Evolutionary conservation across 129 eudicot species (phyloP).

Genomic region (Solidago caesia): DNA sequence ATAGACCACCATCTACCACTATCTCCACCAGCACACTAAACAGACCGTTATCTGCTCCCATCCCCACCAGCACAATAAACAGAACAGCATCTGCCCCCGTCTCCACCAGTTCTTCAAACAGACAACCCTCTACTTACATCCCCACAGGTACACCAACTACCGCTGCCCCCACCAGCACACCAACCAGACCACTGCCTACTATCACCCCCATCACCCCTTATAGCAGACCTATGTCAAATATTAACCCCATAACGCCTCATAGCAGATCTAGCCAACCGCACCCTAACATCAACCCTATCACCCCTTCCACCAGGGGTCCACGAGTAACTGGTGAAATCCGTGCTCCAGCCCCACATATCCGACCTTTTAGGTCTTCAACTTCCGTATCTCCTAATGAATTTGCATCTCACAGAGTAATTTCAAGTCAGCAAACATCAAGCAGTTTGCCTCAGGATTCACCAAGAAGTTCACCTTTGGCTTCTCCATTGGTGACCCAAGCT

Average conservation of each 20-base stretch:
- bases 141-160: constrained; percentile 27
- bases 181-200: background rate
- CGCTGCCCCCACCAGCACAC: constrained; percentile 27
- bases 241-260: constrained; percentile 33
- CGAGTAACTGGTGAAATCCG: constrained; percentile 49
- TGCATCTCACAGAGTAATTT: constrained; percentile 29
- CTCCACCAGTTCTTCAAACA: constrained; percentile 1
- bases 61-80: constrained; percentile 27
- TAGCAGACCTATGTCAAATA: constrained; percentile 50
- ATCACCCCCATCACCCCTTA: constrained; percentile 31
- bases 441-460: constrained; percentile 25
- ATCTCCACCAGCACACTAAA: constrained; percentile 26
- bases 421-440: constrained; percentile 37
- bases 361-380: constrained; percentile 43
- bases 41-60: constrained; percentile 20
- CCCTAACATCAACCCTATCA: constrained; percentile 36
- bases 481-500: background rate
- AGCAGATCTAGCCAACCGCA: constrained; percentile 26
- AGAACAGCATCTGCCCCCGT: constrained; percentile 31
- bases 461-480: constrained; percentile 1
- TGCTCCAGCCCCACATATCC: constrained; percentile 78
- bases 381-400: constrained; percentile 23
- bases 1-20: constrained; percentile 36
- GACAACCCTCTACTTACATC: constrained; percentile 24
- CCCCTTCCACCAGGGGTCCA: constrained; percentile 25